A percentile compares a stretch with the other conserved stretches of the same genome.
These are phyloP conservation scores for Raffaelea albimanens DNA, from an alignment of 2,329 filamentous ascomycete genomes.

Conservation along the genomic window DNA sequence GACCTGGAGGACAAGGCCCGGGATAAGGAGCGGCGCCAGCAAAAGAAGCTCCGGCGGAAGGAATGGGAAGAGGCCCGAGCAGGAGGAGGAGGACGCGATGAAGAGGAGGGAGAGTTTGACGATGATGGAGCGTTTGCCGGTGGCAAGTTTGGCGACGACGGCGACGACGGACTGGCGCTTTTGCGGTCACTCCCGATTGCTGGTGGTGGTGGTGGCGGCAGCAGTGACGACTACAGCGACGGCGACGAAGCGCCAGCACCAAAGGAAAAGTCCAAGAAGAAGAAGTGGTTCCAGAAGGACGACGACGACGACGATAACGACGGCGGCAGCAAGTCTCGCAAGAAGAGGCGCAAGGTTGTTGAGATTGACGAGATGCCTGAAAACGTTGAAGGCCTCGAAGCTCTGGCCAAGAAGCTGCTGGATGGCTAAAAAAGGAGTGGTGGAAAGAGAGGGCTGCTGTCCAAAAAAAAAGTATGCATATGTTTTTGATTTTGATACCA, in stretches of 20 bases:
- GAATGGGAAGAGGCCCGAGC: constrained; percentile 53
- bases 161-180: constrained; percentile 47
- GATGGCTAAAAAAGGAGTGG: constrained; percentile 25
- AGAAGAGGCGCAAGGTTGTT: constrained; percentile 38
- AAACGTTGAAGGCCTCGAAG: constrained; percentile 71
- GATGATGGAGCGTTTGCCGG: constrained; percentile 20
- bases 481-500: too few relatives aligned
- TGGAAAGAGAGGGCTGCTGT: too few relatives aligned
- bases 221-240: not conserved
- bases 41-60: constrained; percentile 68
- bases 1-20: constrained; percentile 57
- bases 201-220: constrained; percentile 27
- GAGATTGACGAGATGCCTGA: constrained; percentile 61
- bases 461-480: not conserved
- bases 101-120: constrained; percentile 18
- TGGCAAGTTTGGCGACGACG: constrained; percentile 27
- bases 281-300: not conserved
- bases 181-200: constrained; percentile 47
- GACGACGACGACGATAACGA: too few relatives aligned
- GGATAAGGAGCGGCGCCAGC: constrained; percentile 66
- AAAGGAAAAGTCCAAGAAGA: constrained; percentile 29
- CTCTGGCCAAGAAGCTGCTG: constrained; percentile 64
- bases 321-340: constrained; percentile 28
- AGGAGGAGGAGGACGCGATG: constrained; percentile 23
- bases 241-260: constrained; percentile 9